phyloP scores from a whole-genome alignment of 2,329 filamentous ascomycete genomes.

The Claviceps maximensis region DNA sequence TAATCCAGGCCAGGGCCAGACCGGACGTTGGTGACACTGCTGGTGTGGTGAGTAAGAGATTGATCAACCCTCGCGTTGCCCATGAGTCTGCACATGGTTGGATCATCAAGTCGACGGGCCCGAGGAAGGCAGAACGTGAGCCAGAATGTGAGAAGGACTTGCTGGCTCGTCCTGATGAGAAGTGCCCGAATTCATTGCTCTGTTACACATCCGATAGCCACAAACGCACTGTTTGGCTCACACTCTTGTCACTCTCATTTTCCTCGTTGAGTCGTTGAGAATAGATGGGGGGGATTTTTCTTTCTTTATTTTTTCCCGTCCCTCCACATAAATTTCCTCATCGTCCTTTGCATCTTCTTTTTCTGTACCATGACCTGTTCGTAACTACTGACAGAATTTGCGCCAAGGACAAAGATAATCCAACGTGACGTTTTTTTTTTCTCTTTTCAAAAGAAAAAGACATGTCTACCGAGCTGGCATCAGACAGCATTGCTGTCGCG shows the following conservation, averaged over 20 bases:
- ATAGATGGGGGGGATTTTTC: background rate
- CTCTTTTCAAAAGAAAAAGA: background rate
- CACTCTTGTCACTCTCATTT: background rate
- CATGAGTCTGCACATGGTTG: background rate
- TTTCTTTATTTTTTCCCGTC: background rate
- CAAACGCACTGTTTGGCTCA: background rate
- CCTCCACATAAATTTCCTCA: background rate
- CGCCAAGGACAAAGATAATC: background rate
- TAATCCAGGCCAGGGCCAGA: too few relatives aligned
- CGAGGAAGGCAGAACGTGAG: too few relatives aligned
- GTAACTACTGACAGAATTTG: background rate
- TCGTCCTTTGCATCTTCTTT: background rate
- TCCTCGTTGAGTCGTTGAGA: background rate
- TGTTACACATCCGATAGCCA: background rate
- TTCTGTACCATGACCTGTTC: background rate
- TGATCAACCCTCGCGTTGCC: background rate
- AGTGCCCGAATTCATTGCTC: background rate
- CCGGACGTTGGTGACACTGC: background rate
- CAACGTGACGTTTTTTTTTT: too few relatives aligned
- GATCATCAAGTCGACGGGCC: background rate
- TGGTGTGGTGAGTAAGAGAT: slow-evolving; percentile 1
- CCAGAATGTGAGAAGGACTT: background rate
- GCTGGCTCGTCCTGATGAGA: background rate
- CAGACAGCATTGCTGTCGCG: slow-evolving; percentile 4
- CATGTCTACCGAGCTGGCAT: slow-evolving; percentile 5